phyloP scores from a whole-genome alignment of 164 flowering plant species.

The Liquidambar formosana region DNA sequence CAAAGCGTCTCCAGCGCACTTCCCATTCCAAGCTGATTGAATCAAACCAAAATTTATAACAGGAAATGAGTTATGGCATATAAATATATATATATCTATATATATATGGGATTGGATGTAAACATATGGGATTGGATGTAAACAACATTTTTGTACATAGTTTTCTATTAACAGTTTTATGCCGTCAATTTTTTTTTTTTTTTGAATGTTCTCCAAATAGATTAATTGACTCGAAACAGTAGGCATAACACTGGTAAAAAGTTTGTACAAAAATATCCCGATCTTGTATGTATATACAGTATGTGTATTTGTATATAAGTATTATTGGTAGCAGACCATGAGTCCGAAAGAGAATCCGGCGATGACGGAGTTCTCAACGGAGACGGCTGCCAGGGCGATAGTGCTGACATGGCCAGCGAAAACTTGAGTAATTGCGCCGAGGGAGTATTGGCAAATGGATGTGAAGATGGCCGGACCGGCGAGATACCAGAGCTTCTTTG shows the following conservation, averaged over 20 bases:
- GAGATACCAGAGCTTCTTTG: conserved; percentile 61
- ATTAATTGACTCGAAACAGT: too few species aligned
- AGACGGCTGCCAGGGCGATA: conserved; percentile 68
- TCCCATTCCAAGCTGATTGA: conserved; percentile 74
- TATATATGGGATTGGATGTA: too few species aligned
- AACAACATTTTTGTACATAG: too few species aligned
- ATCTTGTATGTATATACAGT: too few species aligned
- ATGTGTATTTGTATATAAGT: background rate
- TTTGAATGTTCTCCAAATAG: too few species aligned
- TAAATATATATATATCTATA: too few species aligned
- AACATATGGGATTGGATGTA: too few species aligned
- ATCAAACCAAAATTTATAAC: background rate
- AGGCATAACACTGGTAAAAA: too few species aligned
- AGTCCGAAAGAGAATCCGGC: conserved; percentile 69
- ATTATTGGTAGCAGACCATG: conserved; percentile 33
- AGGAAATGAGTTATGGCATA: too few species aligned
- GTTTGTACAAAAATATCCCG: too few species aligned
- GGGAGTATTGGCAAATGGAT: conserved; percentile 62
- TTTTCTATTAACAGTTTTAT: too few species aligned
- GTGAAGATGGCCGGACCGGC: conserved; percentile 84
- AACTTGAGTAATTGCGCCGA: conserved; percentile 70
- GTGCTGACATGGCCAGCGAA: conserved; percentile 74
- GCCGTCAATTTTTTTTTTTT: too few species aligned
- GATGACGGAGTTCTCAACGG: conserved; percentile 69
- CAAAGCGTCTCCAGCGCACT: conserved; percentile 89